These are phyloP conservation scores for Cornus kousa DNA, from an alignment of 148 eudicot species.

Conservation along the genomic window DNA sequence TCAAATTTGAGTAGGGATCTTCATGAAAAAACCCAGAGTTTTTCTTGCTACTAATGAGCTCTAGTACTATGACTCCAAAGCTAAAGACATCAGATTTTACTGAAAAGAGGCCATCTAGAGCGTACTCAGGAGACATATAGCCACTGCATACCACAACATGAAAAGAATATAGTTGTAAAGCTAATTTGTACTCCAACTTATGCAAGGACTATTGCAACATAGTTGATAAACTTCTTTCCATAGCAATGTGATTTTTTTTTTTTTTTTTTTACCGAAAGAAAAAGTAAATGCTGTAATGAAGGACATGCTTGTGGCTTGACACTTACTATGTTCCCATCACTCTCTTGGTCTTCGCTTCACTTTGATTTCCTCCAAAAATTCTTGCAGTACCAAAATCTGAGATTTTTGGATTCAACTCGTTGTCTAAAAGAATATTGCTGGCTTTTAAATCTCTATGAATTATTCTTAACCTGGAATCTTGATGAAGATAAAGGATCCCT, in stretches of 20 bases:
- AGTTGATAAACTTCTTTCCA: too few species aligned
- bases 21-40: neutral
- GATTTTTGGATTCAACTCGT: conserved; percentile 44
- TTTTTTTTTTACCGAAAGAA: too few species aligned
- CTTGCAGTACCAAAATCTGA: conserved; percentile 57
- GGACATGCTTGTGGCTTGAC: neutral
- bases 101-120: conserved; percentile 10
- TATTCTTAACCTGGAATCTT: conserved; percentile 47
- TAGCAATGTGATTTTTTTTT: too few species aligned
- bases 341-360: conserved; percentile 38
- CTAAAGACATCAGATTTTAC: conserved; percentile 21
- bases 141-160: conserved; percentile 3
- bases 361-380: conserved; percentile 40
- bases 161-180: too few species aligned
- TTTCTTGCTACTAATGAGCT: conserved; percentile 18
- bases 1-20: neutral
- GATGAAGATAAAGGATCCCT: conserved; percentile 56
- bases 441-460: conserved; percentile 57
- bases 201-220: too few species aligned
- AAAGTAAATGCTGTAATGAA: neutral
- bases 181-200: too few species aligned
- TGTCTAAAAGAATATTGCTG: conserved; percentile 44
- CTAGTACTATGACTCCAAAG: conserved; percentile 13
- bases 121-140: conserved; percentile 21
- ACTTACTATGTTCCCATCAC: conserved; percentile 60